A percentile compares a stretch with the other conserved stretches of the same genome.
Evolutionary conservation across 2,329 filamentous ascomycete genomes (phyloP).

Genomic region (Pseudogymnoascus sp.): DNA sequence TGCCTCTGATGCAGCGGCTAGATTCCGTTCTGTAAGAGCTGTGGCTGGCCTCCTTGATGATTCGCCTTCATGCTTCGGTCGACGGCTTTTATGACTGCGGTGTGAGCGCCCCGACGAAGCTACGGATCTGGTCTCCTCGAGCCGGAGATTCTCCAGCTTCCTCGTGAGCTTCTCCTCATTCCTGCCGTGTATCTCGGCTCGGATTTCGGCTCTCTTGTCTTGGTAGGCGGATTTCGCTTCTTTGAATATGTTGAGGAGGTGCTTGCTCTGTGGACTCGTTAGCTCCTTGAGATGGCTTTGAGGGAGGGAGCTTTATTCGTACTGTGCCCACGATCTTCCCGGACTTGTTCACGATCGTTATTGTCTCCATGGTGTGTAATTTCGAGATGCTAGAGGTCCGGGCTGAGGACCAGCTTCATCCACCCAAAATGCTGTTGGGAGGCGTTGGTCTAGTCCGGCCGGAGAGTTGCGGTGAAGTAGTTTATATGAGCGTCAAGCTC

Average conservation of each 20-base stretch:
- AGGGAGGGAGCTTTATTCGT: slow-evolving; percentile 29
- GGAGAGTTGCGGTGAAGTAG: neutral
- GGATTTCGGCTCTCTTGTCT: slow-evolving; percentile 77
- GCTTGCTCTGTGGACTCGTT: slow-evolving; percentile 61
- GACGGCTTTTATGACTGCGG: slow-evolving; percentile 25
- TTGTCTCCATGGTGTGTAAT: slow-evolving; percentile 54
- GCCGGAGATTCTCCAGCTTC: slow-evolving; percentile 29
- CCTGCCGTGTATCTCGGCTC: slow-evolving; percentile 56
- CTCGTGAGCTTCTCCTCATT: slow-evolving; percentile 50
- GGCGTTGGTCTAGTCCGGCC: neutral
- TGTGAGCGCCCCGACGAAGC: slow-evolving; percentile 32
- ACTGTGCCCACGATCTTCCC: slow-evolving; percentile 87
- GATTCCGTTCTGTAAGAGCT: slow-evolving; percentile 20
- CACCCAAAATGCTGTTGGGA: neutral
- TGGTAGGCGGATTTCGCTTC: slow-evolving; percentile 83
- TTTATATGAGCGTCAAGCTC: neutral
- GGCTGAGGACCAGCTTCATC: neutral
- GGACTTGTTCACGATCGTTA: slow-evolving; percentile 84
- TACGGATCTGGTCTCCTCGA: slow-evolving; percentile 32
- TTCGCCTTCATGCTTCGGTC: slow-evolving; percentile 16
- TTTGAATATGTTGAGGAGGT: slow-evolving; percentile 82
- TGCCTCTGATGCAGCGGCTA: slow-evolving; percentile 20
- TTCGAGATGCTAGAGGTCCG: neutral
- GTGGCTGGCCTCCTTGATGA: neutral
- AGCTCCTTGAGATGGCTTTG: slow-evolving; percentile 9